Evolutionary conservation across 768 basidiomycete genomes (phyloP), one percentile per base, ranked within the genome.

Genomic region (Mycena belliarum): DNA sequence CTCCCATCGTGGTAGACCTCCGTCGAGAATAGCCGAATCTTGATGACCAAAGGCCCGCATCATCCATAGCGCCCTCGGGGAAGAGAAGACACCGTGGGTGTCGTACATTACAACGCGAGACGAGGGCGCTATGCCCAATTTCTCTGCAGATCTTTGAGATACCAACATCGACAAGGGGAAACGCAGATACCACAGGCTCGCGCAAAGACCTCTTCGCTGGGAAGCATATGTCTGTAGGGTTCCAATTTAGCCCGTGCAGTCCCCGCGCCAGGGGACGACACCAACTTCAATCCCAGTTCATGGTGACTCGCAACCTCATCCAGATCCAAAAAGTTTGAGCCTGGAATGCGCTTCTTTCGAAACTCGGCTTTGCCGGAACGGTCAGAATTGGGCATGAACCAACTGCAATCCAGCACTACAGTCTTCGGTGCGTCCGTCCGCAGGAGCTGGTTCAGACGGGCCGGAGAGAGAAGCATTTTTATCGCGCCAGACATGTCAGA

Each of bases 41-140:
- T 79, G 72, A 71, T 99, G 97, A 9, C 93, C 92, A 72, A 97
- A 94, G 23, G 89, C 81, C 73, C 90, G 84, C 82, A 98, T 97
- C 79, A 93, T 98, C 78, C 91, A 98, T 42, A 95, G 80, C 2
- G 93, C 93, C 57, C 97, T 84, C 52, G 97, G 95, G 21, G 93
- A 84, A 3, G 91, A 93, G 78, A 98, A 98, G 18, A 98, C 60
- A n/a, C 97, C 96, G 55, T 88, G 83, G 1, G 88, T 78, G 70
- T 99, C 97, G 70, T 98, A 99, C 61, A 98, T 70, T 35, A 98
- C 83, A 24, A 98, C 93, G 70, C 93, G 91, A 4, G 90, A 85
- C 11, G 80, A 75, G 14, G 84, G 81, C 21, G 74, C 73, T 61
- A 99, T 89, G 3, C 93, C 94, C 25, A 93, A 79, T 26, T 73